Base-by-base conservation (phyloP, 108 stramenopile genomes). In the Cyclostephanos invisitatus region DNA sequence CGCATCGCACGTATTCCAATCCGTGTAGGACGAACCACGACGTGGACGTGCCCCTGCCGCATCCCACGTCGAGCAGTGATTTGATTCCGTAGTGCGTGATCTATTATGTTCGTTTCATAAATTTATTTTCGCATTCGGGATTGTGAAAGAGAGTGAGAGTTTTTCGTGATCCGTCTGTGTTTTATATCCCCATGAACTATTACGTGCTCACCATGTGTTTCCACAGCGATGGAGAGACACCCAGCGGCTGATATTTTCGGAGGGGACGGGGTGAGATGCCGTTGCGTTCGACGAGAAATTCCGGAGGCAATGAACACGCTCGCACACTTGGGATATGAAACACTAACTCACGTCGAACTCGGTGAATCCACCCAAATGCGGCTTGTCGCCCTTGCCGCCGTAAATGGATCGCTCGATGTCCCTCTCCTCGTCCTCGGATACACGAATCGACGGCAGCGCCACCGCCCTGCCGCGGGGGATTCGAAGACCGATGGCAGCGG, bases 291-390 rank as follows among this genome's bases (percentile, higher is more conserved):
- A 60, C 14, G 36, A 15, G 7, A 10, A 74, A 74, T 25, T 28
- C 63, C 6, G 5, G 22, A 11, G 7, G 28, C 10, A 67, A 29
- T 27, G 0, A 3, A 40, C 40, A 7, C 36, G 36, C 36, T 3
- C 22, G 44, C 51, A 46, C 42, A 7, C 5, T 5, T 20, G 9
- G 60, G 32, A 22, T 51, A 18, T n/a, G n/a, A 46, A 44, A 17
- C 40, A 6, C 5, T 20, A 5, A 24, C 54, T 55, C 40, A 68
- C 55, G 64, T 92, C 89, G 50, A 83, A 67, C 25, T 84, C 78
- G 15, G 91, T 85, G 62, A 92, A 90, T 10, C 93, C 90, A 28
- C 93, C 93, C 42, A 94, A 64, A 70, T 94, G 93, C n/a, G 62
- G 55, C 55, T 81, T 81, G 60, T 94, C 93, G 2, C 90, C 90